phyloP scores from a whole-genome alignment of 139 green algal species.

The Picocystis salinarum region DNA sequence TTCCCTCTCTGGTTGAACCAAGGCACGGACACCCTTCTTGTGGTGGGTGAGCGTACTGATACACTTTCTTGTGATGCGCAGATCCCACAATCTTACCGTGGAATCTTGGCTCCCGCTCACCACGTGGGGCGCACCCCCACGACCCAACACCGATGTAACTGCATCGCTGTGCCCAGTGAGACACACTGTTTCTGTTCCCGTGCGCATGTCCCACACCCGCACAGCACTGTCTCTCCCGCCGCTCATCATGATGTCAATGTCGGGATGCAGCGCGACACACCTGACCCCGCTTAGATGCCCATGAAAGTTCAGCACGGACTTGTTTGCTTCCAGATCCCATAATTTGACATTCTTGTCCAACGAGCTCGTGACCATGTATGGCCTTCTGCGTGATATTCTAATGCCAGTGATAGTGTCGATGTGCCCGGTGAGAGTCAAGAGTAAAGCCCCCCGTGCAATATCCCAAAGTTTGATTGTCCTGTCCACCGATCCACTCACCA shows the following conservation, averaged over 20 bases:
- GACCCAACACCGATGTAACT: conserved; percentile 21
- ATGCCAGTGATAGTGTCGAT: conserved; percentile 87
- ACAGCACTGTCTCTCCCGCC: conserved; percentile 53
- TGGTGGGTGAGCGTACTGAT: conserved; percentile 86
- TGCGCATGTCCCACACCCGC: conserved; percentile 97
- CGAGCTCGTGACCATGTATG: conserved; percentile 93
- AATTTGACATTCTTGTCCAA: conserved; percentile 99
- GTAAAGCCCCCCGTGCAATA: conserved; percentile 57
- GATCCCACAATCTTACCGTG: conserved; percentile 71
- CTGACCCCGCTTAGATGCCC: conserved; percentile 95
- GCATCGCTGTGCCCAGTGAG: conserved; percentile 57
- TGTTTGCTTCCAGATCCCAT: conserved; percentile 99
- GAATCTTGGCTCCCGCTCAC: conserved; percentile 76
- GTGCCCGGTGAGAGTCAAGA: conserved; percentile 98
- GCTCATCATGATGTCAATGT: conserved; percentile 83
- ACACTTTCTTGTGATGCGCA: conserved; percentile 45
- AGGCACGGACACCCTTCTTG: conserved; percentile 81
- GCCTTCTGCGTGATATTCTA: conserved; percentile 57
- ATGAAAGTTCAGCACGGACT: conserved; percentile 96
- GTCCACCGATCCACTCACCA: conserved; percentile 77
- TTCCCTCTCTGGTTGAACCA: conserved; percentile 31
- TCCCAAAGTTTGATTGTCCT: conserved; percentile 88
- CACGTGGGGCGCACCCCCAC: conserved; percentile 39
- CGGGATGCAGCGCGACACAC: conserved; percentile 82
- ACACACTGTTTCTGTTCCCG: conserved; percentile 29